Evolutionary conservation across 2,329 filamentous ascomycete genomes (phyloP).

Genomic region (Cryphonectria radicalis): DNA sequence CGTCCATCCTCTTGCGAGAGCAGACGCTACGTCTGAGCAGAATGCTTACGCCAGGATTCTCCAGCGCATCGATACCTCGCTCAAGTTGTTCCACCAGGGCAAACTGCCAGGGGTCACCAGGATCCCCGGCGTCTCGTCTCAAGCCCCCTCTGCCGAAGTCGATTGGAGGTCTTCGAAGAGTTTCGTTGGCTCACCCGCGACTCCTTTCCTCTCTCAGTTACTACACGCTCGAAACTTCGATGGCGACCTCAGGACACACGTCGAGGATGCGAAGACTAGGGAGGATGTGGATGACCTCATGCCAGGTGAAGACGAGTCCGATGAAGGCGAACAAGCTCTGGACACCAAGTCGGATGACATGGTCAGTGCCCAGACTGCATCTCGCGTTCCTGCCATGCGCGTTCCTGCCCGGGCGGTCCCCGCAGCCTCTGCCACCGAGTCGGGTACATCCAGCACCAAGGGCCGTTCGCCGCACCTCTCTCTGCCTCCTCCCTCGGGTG

Average conservation of each 20-base stretch:
- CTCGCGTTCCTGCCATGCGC: constrained; percentile 53
- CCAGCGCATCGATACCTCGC: constrained; percentile 58
- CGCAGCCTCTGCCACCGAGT: constrained; percentile 51
- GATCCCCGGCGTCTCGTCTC: constrained; percentile 44
- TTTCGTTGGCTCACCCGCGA: constrained; percentile 61
- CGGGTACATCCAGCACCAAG: constrained; percentile 63
- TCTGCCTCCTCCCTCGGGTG: constrained; percentile 37
- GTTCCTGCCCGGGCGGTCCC: constrained; percentile 62
- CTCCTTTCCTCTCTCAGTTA: constrained; percentile 70
- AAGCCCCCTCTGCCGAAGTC: constrained; percentile 32
- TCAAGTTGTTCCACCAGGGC: constrained; percentile 56
- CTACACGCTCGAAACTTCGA: constrained; percentile 65
- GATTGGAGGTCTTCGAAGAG: constrained; percentile 37
- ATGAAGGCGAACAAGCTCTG: constrained; percentile 47
- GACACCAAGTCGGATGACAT: constrained; percentile 32
- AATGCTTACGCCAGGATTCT: constrained; percentile 56
- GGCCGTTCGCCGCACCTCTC: constrained; percentile 47
- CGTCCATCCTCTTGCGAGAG: constrained; percentile 66
- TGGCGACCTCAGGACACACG: constrained; percentile 62
- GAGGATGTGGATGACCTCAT: constrained; percentile 54
- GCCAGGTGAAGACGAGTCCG: constrained; percentile 57
- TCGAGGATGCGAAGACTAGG: constrained; percentile 62
- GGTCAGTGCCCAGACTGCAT: constrained; percentile 33
- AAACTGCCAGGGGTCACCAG: constrained; percentile 53
- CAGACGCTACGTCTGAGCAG: constrained; percentile 57